Evolutionary conservation across 2,329 filamentous ascomycete species (phyloP), one percentile per base, ranked within the genome.

Genomic region (Fusarium xyrophilum): DNA sequence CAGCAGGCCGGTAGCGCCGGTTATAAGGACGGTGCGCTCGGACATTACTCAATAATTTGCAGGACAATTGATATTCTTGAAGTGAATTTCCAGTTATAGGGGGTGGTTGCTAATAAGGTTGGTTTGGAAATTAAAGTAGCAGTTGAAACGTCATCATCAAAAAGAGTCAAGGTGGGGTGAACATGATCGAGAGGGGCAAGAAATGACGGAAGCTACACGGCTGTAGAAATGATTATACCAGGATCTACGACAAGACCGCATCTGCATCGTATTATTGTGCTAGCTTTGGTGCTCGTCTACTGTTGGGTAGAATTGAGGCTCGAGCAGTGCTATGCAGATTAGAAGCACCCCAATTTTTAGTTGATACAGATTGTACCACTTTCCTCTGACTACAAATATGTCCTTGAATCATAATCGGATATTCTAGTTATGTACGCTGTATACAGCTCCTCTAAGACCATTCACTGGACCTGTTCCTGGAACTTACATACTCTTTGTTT

Each of bases 1-100:
- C 4, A 97, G 85, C 14, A 97, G 85, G 56, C 93, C 93, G 23
- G 91, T 95, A 38, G 93, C 93, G 60, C 93, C 93, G 10, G 93
- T 97, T 57, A 97, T 82, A 28, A 97, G 83, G 13, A 87, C 93
- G 28, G 85, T 89, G 17, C 72, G 72, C 33, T 69, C 62, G 50
- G 63, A 7, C 67, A 69, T 69, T 46, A n/a, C 13, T 32, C 15
- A 21, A 35, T 11, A 7, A 23, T 32, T 17, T 51, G 17, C 12
- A 23, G 19, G 27, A 19, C 27, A 14, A 17, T 23, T 11, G 28
- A 15, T 12, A 36, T 28, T 7, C 3, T 35, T n/a, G 14, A 21
- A 13, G n/a, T 40, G 13, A 8, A 28, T 25, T 10, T 23, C 13
- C 28, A 38, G 13, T n/a, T 9, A 19, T 30, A 13, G 28, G 21